These are phyloP conservation scores for Adansonia grandidieri DNA, from an alignment of 441 rosid species.

Conservation along the genomic window DNA sequence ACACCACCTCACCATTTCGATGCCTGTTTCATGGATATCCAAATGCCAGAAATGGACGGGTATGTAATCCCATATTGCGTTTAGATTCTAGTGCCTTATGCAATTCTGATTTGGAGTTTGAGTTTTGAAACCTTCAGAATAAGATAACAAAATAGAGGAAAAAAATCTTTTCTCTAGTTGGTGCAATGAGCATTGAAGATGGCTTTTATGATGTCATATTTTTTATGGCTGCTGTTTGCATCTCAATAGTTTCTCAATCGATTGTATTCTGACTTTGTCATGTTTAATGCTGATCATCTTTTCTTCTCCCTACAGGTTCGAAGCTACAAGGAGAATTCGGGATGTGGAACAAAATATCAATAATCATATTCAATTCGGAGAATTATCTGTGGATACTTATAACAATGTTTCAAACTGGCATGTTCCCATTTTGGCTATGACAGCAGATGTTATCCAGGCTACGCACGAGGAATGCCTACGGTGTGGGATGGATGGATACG, in stretches of 20 bases:
- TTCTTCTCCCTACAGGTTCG: conserved; percentile 53
- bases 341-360: conserved; percentile 52
- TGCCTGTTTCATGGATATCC: conserved; percentile 99
- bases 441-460: conserved; percentile 93
- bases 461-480: conserved; percentile 69
- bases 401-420: conserved; percentile 51
- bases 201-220: background rate
- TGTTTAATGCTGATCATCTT: conserved; percentile 6
- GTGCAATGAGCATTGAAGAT: conserved; percentile 3
- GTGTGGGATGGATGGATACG: conserved; percentile 87
- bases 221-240: conserved; percentile 2
- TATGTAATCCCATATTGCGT: conserved; percentile 36
- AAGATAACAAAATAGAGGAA: background rate
- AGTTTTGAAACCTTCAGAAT: conserved; percentile 7
- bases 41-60: conserved; percentile 99
- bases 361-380: conserved; percentile 39
- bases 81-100: background rate
- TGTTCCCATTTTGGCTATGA: conserved; percentile 87
- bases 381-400: conserved; percentile 36
- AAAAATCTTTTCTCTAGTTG: background rate
- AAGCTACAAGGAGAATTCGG: conserved; percentile 75
- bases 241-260: background rate
- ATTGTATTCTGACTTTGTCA: conserved; percentile 2
- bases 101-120: background rate
- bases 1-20: conserved; percentile 78